Conservation (phyloP, 2,329 filamentous ascomycete species). For the Zasmidium cellare region DNA sequence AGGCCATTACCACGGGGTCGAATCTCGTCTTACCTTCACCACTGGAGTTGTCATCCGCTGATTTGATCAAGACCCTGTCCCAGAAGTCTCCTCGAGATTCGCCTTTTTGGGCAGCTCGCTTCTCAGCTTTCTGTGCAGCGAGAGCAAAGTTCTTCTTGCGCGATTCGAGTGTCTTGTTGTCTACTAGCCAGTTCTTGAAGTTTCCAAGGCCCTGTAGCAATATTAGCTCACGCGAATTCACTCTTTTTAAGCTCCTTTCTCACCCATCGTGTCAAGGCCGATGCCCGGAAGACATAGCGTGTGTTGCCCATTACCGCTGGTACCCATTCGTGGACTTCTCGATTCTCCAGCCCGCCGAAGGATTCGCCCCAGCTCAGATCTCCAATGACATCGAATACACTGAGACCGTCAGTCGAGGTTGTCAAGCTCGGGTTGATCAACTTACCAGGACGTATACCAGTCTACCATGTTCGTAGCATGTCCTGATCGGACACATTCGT, state of each 20-base stretch:
- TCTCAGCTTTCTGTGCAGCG: constrained; percentile 8
- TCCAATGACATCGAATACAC: constrained; percentile 32
- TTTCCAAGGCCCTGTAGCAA: not conserved
- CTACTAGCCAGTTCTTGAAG: constrained; percentile 8
- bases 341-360: constrained; percentile 24
- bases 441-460: constrained; percentile 24
- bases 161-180: constrained; percentile 1
- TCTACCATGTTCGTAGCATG: constrained; percentile 28
- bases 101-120: constrained; percentile 10
- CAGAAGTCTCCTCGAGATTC: constrained; percentile 18
- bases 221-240: not conserved
- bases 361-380: constrained; percentile 32
- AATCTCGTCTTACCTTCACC: constrained; percentile 15
- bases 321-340: constrained; percentile 38
- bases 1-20: not conserved
- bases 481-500: constrained; percentile 9
- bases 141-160: constrained; percentile 24
- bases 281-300: constrained; percentile 19
- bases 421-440: too few species aligned
- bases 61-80: constrained; percentile 20
- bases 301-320: constrained; percentile 24
- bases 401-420: too few species aligned
- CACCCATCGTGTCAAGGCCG: constrained; percentile 1
- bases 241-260: not conserved
- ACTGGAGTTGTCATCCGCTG: constrained; percentile 14